Conservation (phyloP, 306 rosid species). For the Quercus dentata region DNA sequence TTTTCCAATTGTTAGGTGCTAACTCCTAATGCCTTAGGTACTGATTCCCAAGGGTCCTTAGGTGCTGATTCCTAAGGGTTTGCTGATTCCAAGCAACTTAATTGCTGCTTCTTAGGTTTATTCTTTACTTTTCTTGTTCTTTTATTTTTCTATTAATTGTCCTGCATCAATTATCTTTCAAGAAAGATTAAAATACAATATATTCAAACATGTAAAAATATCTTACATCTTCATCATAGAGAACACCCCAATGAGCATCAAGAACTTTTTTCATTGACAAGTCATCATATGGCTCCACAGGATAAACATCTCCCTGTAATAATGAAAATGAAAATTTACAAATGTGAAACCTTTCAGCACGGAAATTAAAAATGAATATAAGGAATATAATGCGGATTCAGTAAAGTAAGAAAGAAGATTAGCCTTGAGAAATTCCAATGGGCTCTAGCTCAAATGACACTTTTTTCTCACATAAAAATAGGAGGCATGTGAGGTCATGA, state of each 20-base stretch:
- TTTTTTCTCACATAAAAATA: too few relatives aligned
- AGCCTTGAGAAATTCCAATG: background rate
- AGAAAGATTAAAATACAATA: background rate
- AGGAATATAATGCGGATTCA: background rate
- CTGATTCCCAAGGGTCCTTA: too few relatives aligned
- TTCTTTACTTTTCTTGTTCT: too few relatives aligned
- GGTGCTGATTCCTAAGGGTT: too few relatives aligned
- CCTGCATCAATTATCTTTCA: background rate
- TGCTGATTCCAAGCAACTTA: too few relatives aligned
- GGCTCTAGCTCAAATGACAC: too few relatives aligned
- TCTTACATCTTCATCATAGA: constrained; percentile 55
- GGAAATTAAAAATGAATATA: background rate
- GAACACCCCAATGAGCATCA: constrained; percentile 66
- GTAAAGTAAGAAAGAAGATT: background rate
- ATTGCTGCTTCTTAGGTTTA: too few relatives aligned
- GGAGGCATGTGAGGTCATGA: too few relatives aligned
- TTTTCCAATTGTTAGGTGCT: too few relatives aligned
- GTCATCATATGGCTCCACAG: constrained; percentile 48
- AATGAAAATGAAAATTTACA: background rate
- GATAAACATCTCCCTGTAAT: constrained; percentile 62
- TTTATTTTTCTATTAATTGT: too few relatives aligned
- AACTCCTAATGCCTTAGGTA: too few relatives aligned
- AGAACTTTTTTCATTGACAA: constrained; percentile 37
- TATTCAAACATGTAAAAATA: background rate
- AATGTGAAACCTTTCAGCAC: background rate